Evolutionary conservation across 345 rosid genomes (phyloP).

Genomic region (Iberis pinnata): DNA sequence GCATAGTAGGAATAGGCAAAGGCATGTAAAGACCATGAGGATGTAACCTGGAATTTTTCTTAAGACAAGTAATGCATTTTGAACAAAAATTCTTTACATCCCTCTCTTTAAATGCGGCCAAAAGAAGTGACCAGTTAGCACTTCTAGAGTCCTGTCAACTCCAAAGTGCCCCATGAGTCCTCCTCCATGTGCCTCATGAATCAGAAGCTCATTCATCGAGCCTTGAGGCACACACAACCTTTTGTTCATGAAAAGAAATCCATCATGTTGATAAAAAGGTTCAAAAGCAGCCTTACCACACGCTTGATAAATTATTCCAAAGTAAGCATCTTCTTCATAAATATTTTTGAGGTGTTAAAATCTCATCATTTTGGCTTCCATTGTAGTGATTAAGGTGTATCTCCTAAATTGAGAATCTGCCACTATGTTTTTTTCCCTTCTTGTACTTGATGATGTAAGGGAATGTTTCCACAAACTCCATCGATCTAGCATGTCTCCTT

Average conservation of each 20-base stretch:
- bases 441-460: not conserved
- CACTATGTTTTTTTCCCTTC: not conserved
- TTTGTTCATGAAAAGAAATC: not conserved
- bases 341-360: not conserved
- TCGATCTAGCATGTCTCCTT: not conserved
- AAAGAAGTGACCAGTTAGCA: no score
- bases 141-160: no score
- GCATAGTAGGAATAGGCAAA: no score
- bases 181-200: no score
- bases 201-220: no score
- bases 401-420: not conserved
- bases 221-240: no score
- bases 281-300: not conserved
- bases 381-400: not conserved
- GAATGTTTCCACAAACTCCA: not conserved
- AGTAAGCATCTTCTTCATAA: not conserved
- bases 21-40: no score
- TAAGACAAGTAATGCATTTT: no score
- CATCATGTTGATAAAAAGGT: not conserved
- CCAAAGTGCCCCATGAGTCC: no score
- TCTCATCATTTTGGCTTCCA: not conserved
- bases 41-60: no score
- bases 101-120: no score
- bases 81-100: no score
- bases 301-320: not conserved